Conservation (phyloP, 805 yeast genomes). For the Maudiozyma bulderi region DNA sequence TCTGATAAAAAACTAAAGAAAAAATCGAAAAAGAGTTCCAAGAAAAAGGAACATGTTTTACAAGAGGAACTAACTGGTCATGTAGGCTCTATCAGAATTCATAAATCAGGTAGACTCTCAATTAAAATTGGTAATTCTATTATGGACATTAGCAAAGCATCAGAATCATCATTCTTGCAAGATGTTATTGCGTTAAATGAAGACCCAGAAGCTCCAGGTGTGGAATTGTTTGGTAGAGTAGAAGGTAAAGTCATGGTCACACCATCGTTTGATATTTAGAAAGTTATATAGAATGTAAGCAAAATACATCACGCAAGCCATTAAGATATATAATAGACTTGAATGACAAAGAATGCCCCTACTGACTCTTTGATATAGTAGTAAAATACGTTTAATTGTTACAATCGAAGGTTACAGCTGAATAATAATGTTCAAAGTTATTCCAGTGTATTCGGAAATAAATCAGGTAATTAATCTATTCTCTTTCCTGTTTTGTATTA, state of each 20-base stretch:
- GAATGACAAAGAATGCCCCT: too few species aligned
- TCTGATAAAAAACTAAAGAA: constrained; percentile 3
- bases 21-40: constrained; percentile 1
- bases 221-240: constrained; percentile 45
- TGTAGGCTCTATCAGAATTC: constrained; percentile 66
- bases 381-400: too few species aligned
- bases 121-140: constrained; percentile 62
- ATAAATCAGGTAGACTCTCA: constrained; percentile 74
- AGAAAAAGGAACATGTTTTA: constrained; percentile 6
- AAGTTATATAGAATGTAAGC: constrained; percentile 17
- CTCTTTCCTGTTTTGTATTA: too few species aligned
- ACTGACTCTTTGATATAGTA: too few species aligned
- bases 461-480: too few species aligned
- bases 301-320: neutral
- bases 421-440: too few species aligned
- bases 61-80: constrained; percentile 37
- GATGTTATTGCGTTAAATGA: constrained; percentile 53
- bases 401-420: too few species aligned
- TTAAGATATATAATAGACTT: too few species aligned
- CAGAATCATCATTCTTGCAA: constrained; percentile 59
- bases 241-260: constrained; percentile 49
- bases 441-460: too few species aligned
- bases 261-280: constrained; percentile 28
- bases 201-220: constrained; percentile 33
- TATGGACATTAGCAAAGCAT: constrained; percentile 65